A percentile compares a stretch with the other conserved stretches of the same genome.
These are phyloP conservation scores for Mycena maculata DNA, from an alignment of 768 basidiomycete species.

Conservation along the genomic window DNA sequence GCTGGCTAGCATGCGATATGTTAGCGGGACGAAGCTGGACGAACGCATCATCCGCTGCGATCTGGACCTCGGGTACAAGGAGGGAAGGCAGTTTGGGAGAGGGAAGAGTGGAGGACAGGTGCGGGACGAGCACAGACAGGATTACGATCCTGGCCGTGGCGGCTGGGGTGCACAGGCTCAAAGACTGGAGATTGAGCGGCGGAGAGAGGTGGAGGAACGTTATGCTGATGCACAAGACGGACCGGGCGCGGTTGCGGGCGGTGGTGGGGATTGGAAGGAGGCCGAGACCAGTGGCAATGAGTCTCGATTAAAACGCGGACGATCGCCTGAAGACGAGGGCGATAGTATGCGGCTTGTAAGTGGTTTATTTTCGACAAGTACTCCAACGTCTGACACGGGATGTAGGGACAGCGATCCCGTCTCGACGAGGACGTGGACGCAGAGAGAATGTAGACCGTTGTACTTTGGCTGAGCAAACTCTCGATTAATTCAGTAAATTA, in stretches of 20 bases:
- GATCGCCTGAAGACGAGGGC: constrained; percentile 84
- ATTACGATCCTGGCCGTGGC: constrained; percentile 96
- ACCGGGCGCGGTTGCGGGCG: constrained; percentile 83
- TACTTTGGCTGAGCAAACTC: constrained; percentile 27
- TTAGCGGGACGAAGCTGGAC: constrained; percentile 98
- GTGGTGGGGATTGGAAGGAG: constrained; percentile 90
- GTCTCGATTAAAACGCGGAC: constrained; percentile 70
- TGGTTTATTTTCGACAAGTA: constrained; percentile 29
- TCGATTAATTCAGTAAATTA: constrained; percentile 37
- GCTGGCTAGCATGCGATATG: constrained; percentile 90
- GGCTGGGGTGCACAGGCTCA: constrained; percentile 94
- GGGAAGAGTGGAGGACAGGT: constrained; percentile 98
- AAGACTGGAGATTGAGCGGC: constrained; percentile 74
- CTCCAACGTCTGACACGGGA: constrained; percentile 5
- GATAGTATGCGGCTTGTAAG: constrained; percentile 68
- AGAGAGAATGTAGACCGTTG: constrained; percentile 69
- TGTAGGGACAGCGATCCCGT: constrained; percentile 68
- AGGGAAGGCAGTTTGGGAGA: constrained; percentile 96
- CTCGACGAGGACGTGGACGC: constrained; percentile 75
- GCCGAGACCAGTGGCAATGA: constrained; percentile 55
- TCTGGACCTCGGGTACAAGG: constrained; percentile 95
- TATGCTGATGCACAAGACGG: constrained; percentile 86
- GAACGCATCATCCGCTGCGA: constrained; percentile 99
- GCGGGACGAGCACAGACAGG: constrained; percentile 95
- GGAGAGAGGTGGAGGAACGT: constrained; percentile 86